Conservation (phyloP, 495 filamentous ascomycete genomes). For the Penicillium diatomitis region DNA sequence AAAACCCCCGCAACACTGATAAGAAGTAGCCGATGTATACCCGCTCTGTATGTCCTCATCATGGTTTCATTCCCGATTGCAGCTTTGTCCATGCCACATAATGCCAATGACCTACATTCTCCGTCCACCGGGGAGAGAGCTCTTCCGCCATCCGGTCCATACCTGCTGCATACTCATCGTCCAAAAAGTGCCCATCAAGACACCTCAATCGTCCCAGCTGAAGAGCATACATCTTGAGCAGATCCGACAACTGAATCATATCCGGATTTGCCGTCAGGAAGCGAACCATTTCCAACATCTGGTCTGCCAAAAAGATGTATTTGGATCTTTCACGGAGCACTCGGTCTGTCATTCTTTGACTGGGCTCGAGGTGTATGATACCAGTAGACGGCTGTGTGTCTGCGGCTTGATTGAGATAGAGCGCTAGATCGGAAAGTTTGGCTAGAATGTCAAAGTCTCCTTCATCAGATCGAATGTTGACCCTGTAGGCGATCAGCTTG, state of each 20-base stretch:
- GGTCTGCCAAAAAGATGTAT: not conserved
- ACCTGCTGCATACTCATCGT: not conserved
- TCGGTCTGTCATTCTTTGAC: no score
- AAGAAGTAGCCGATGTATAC: not conserved
- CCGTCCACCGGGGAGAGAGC: not conserved
- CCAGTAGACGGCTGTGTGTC: not conserved
- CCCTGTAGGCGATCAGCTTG: not conserved
- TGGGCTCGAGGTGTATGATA: not conserved
- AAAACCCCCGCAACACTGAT: not conserved
- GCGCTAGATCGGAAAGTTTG: not conserved
- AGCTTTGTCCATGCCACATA: not conserved
- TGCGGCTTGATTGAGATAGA: not conserved
- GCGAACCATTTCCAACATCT: not conserved
- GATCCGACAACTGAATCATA: not conserved
- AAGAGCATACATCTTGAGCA: not conserved
- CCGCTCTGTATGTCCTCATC: not conserved
- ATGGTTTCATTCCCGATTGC: not conserved
- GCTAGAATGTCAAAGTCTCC: not conserved
- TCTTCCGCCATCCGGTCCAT: not conserved
- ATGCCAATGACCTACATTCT: not conserved
- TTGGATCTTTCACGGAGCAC: not conserved
- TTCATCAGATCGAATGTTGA: not conserved
- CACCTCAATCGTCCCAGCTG: not conserved
- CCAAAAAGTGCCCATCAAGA: not conserved
- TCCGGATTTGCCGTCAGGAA: not conserved